These are phyloP conservation scores for Candida pseudofarinosa DNA, from an alignment of 805 yeast species.

Conservation along the genomic window DNA sequence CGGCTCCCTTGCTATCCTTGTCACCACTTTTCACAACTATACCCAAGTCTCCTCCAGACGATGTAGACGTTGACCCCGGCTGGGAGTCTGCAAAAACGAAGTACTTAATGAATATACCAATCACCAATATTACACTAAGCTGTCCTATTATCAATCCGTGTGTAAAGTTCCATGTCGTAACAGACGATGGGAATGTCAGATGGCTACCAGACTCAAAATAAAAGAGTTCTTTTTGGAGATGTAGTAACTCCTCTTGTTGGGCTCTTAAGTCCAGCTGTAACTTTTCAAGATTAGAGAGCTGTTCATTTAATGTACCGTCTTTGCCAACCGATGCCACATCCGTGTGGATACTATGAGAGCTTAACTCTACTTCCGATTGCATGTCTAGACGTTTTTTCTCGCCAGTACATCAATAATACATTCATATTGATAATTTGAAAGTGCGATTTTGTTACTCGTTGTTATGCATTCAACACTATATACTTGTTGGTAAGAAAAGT, in stretches of 20 bases:
- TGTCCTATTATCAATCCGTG: conserved; percentile 76
- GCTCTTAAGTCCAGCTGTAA: conserved; percentile 23
- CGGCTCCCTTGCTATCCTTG: conserved; percentile 9
- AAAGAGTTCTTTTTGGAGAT: conserved; percentile 22
- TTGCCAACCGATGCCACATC: background rate
- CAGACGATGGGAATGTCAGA: conserved; percentile 2
- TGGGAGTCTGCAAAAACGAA: conserved; percentile 71
- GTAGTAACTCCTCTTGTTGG: conserved; percentile 28
- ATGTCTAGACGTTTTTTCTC: background rate
- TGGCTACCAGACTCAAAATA: conserved; percentile 9
- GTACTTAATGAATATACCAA: conserved; percentile 65
- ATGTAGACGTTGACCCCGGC: conserved; percentile 22
- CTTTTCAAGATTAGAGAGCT: conserved; percentile 11
- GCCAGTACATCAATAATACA: background rate
- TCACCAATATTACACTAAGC: conserved; percentile 59
- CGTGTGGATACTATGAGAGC: background rate
- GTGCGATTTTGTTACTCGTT: background rate
- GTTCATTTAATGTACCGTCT: background rate
- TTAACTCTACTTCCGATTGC: background rate
- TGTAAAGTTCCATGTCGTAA: conserved; percentile 58
- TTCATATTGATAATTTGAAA: background rate
- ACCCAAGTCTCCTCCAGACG: conserved; percentile 24
- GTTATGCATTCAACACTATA: background rate
- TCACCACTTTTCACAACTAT: conserved; percentile 26
- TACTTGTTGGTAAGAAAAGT: background rate